Percentiles rank a stretch among this genome's conserved stretches.
Evolutionary conservation across 2,329 filamentous ascomycete genomes (phyloP).

Genomic region (Fusarium sp.): DNA sequence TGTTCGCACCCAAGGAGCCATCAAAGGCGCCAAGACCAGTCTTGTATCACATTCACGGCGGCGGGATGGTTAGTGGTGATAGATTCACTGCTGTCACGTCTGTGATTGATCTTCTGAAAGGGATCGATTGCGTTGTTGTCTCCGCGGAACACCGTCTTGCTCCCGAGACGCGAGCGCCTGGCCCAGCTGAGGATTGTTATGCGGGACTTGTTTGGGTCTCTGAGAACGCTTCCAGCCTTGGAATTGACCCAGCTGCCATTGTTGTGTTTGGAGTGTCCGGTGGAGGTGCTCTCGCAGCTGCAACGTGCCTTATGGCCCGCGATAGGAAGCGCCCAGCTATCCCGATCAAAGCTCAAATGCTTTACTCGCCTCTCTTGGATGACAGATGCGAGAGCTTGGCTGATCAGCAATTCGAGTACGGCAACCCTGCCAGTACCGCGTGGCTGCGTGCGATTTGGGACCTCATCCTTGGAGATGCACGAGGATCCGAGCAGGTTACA

Average conservation of each 20-base stretch:
- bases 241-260: background rate
- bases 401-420: slow-evolving; percentile 12
- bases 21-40: background rate
- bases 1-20: background rate
- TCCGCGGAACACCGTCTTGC: slow-evolving; percentile 10
- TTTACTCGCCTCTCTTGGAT: slow-evolving; percentile 5
- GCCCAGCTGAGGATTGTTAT: slow-evolving; percentile 10
- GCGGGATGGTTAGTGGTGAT: slow-evolving; percentile 6
- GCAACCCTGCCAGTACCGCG: background rate
- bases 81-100: background rate
- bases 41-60: slow-evolving; percentile 9
- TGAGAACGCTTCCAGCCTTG: background rate
- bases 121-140: background rate
- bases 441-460: slow-evolving; percentile 18
- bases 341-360: slow-evolving; percentile 13
- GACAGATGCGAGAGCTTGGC: slow-evolving; percentile 9
- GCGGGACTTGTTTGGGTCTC: background rate
- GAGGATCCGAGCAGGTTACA: background rate
- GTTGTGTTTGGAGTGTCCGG: slow-evolving; percentile 6
- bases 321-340: background rate
- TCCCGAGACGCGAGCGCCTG: background rate
- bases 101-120: background rate
- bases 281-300: slow-evolving; percentile 6
- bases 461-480: slow-evolving; percentile 3
- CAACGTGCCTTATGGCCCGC: slow-evolving; percentile 9